These are phyloP conservation scores for Russula dissimulans DNA, from an alignment of 768 basidiomycete species.

Conservation along the genomic window DNA sequence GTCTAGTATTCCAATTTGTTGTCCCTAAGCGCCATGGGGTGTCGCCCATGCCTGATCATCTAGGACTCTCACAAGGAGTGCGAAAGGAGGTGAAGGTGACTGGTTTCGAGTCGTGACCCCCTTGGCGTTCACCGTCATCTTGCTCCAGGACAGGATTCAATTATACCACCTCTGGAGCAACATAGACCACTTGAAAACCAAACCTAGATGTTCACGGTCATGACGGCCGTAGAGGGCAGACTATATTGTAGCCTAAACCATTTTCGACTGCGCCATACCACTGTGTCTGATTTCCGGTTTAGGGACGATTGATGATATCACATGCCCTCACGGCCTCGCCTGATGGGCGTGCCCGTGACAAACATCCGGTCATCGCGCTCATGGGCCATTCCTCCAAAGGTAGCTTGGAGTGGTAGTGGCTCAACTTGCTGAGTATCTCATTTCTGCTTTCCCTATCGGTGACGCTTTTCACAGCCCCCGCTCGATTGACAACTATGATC, in stretches of 20 bases:
- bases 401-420: neutral
- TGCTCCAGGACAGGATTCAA: no score
- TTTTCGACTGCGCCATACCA: neutral
- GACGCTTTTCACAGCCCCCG: neutral
- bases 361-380: constrained; percentile 4
- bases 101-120: no score
- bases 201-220: no score
- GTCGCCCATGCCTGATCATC: no score
- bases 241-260: neutral
- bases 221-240: no score
- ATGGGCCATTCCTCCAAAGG: neutral
- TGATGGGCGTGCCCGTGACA: constrained; percentile 13
- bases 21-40: no score
- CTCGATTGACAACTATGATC: neutral
- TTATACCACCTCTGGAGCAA: no score
- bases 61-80: no score
- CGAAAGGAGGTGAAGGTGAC: no score
- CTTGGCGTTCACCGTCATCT: no score
- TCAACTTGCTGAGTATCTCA: constrained; percentile 6
- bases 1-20: no score
- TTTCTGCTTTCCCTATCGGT: neutral
- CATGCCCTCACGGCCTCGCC: constrained; percentile 7
- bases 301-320: neutral
- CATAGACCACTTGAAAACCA: no score
- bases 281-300: neutral